A percentile compares a stretch with the other conserved stretches of the same genome.
Evolutionary conservation across 805 yeast genomes (phyloP).

Genomic region (Pichia heedii): DNA sequence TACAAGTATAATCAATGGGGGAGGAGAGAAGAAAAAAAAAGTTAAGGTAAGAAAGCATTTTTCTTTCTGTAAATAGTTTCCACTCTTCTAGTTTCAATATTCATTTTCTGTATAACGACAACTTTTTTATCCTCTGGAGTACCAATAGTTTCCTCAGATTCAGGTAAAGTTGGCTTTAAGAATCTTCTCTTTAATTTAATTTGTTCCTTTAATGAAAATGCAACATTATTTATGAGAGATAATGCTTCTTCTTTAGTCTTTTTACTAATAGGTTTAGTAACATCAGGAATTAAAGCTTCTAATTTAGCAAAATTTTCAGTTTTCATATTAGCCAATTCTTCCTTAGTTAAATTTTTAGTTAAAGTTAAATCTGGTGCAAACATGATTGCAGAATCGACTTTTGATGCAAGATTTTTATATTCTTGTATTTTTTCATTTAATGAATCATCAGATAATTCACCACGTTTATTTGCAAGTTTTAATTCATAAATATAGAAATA

Average conservation of each 20-base stretch:
- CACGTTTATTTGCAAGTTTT: slow-evolving; percentile 31
- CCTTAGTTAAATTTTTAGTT: slow-evolving; percentile 30
- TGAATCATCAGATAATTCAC: slow-evolving; percentile 27
- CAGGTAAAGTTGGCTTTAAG: slow-evolving; percentile 51
- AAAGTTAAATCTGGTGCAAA: slow-evolving; percentile 38
- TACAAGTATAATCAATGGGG: too few relatives aligned
- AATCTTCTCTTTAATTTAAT: slow-evolving; percentile 35
- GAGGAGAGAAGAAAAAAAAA: too few relatives aligned
- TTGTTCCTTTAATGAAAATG: slow-evolving; percentile 31
- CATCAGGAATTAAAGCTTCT: slow-evolving; percentile 14
- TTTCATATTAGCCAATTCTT: slow-evolving; percentile 24
- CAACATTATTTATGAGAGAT: slow-evolving; percentile 33
- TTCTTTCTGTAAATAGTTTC: slow-evolving; percentile 47
- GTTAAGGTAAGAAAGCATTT: slow-evolving; percentile 33
- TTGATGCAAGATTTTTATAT: slow-evolving; percentile 31
- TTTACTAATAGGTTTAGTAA: slow-evolving; percentile 22
- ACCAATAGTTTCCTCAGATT: slow-evolving; percentile 28
- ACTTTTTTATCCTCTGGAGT: slow-evolving; percentile 38
- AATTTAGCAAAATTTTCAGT: slow-evolving; percentile 13
- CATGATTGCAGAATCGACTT: slow-evolving; percentile 37
- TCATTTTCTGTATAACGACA: slow-evolving; percentile 48
- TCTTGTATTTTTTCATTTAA: slow-evolving; percentile 16
- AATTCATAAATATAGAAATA: slow-evolving; percentile 38
- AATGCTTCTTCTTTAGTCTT: slow-evolving; percentile 35
- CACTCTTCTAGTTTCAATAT: slow-evolving; percentile 43